Percentiles rank a stretch among this genome's conserved stretches.
Evolutionary conservation across 2,329 filamentous ascomycete genomes (phyloP).

Genomic region (Calonectria honghensis): DNA sequence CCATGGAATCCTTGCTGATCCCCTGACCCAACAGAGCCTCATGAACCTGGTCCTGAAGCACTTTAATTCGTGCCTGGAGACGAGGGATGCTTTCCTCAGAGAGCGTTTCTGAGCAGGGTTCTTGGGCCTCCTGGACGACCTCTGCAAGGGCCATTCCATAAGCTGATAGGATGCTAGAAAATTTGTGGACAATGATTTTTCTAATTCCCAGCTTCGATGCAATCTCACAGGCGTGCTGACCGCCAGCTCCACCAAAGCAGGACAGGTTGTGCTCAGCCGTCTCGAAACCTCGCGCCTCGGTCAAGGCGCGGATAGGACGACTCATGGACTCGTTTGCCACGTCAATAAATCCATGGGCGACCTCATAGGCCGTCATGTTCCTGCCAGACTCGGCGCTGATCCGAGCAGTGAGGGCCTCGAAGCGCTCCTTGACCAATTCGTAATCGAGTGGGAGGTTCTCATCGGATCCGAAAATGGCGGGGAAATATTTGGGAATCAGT

Average conservation of each 20-base stretch:
- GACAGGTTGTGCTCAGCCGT: slow-evolving; percentile 56
- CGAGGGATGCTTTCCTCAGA: slow-evolving; percentile 31
- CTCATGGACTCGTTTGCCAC: slow-evolving; percentile 86
- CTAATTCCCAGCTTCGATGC: slow-evolving; percentile 62
- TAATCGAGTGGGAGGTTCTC: slow-evolving; percentile 60
- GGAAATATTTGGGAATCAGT: slow-evolving; percentile 76
- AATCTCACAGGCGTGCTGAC: slow-evolving; percentile 72
- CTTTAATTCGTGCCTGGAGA: slow-evolving; percentile 50
- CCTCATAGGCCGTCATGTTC: slow-evolving; percentile 33
- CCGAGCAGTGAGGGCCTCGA: slow-evolving; percentile 60
- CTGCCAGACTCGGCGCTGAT: slow-evolving; percentile 19
- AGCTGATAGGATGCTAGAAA: slow-evolving; percentile 63
- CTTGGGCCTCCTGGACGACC: slow-evolving; percentile 60
- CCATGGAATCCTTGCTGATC: slow-evolving; percentile 61
- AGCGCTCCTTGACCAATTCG: slow-evolving; percentile 61
- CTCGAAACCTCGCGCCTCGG: slow-evolving; percentile 71
- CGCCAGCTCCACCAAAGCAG: slow-evolving; percentile 81
- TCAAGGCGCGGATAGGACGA: slow-evolving; percentile 83
- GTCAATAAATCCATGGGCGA: slow-evolving; percentile 81
- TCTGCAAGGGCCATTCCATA: slow-evolving; percentile 64
- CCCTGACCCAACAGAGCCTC: slow-evolving; percentile 63
- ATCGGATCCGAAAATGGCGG: slow-evolving; percentile 54
- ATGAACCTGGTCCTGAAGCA: slow-evolving; percentile 55
- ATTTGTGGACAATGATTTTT: slow-evolving; percentile 64
- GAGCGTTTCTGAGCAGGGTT: slow-evolving; percentile 55